These are phyloP conservation scores for Phialophora tarda DNA, from an alignment of 2,329 filamentous ascomycete species.

Conservation along the genomic window DNA sequence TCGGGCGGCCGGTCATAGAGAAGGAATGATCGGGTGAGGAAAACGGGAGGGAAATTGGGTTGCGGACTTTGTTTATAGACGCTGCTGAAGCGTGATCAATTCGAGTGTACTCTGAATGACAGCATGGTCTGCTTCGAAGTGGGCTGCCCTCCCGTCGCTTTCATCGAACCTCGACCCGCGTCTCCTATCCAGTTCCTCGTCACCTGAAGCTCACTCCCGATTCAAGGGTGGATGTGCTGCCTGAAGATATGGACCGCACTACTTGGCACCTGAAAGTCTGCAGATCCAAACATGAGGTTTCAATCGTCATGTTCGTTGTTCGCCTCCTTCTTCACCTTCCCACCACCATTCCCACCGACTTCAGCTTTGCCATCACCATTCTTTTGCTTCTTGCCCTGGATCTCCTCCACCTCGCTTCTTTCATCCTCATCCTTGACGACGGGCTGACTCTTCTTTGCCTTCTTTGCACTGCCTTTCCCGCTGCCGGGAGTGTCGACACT, in stretches of 20 bases:
- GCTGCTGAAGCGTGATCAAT: background rate
- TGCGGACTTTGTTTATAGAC: background rate
- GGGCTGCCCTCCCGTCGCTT: background rate
- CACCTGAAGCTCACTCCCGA: background rate
- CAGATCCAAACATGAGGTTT: background rate
- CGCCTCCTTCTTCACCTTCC: conserved; percentile 3
- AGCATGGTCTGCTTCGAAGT: background rate
- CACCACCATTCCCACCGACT: background rate
- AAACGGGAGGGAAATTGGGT: background rate
- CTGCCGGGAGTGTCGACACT: background rate
- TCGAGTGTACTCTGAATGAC: background rate
- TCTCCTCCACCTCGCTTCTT: background rate
- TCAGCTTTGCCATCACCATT: background rate
- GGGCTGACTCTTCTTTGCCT: background rate
- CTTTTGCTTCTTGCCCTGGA: background rate
- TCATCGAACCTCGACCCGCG: background rate
- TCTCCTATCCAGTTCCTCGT: background rate
- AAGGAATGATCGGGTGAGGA: background rate
- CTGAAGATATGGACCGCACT: background rate
- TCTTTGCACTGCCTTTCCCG: conserved; percentile 1
- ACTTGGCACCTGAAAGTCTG: background rate
- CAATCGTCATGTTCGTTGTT: background rate
- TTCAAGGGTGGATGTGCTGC: background rate
- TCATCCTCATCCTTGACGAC: background rate
- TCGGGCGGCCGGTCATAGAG: background rate